These are phyloP conservation scores for Closterium sp. DNA, from an alignment of 139 green algal species.

Conservation along the genomic window DNA sequence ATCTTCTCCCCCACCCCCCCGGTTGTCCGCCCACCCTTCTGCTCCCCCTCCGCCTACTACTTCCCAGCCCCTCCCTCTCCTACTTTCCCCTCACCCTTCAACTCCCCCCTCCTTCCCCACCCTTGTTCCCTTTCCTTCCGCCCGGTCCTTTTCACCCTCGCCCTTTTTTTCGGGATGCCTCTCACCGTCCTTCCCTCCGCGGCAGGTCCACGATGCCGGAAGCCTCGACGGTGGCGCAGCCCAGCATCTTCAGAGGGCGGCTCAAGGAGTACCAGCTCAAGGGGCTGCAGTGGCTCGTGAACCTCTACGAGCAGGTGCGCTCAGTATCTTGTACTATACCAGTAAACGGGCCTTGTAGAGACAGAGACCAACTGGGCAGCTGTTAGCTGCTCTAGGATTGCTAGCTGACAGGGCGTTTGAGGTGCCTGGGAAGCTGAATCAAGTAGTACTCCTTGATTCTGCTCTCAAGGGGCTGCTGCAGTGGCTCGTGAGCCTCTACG, in stretches of 20 bases:
- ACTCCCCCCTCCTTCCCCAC: background rate
- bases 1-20: too few species aligned
- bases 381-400: too few species aligned
- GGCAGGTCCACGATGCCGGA: constrained; percentile 49
- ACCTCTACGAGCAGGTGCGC: constrained; percentile 61
- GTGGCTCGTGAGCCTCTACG: constrained; percentile 67
- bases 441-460: too few species aligned
- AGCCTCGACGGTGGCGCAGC: constrained; percentile 45
- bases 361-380: too few species aligned
- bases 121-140: background rate
- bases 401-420: too few species aligned
- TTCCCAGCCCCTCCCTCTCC: background rate
- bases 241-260: constrained; percentile 49
- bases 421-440: too few species aligned
- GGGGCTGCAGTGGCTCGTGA: constrained; percentile 65
- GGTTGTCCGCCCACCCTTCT: too few species aligned
- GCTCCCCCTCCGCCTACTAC: background rate
- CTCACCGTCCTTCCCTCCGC: background rate
- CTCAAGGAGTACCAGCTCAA: constrained; percentile 68
- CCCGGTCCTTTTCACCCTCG: background rate
- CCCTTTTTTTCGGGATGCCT: background rate
- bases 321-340: too few species aligned
- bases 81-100: background rate
- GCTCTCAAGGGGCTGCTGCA: constrained; percentile 63
- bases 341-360: too few species aligned